Evolutionary conservation across 768 basidiomycete genomes (phyloP).

Genomic region (Russula lepida): DNA sequence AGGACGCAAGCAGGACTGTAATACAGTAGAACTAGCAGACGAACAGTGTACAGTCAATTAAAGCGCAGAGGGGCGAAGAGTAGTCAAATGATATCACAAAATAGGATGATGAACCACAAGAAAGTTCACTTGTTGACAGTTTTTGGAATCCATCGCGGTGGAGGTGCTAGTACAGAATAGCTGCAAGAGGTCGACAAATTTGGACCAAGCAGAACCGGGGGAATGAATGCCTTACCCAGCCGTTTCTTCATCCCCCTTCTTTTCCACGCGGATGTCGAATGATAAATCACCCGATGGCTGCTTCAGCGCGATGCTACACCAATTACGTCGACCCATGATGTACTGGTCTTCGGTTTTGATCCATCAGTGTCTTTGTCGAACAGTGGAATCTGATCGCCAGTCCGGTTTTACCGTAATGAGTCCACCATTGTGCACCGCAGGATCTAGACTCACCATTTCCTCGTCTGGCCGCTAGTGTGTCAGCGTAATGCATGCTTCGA

Average conservation of each 20-base stretch:
- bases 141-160: conserved; percentile 26
- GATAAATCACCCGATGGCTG: conserved; percentile 49
- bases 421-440: background rate
- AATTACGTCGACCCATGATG: conserved; percentile 87
- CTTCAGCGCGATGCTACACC: conserved; percentile 65
- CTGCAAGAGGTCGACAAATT: conserved; percentile 7
- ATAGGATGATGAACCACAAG: background rate
- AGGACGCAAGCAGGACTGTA: conserved; percentile 7
- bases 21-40: background rate
- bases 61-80: background rate
- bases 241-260: conserved; percentile 69
- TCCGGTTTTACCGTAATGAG: background rate
- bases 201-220: background rate
- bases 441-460: conserved; percentile 48
- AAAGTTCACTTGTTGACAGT: conserved; percentile 2
- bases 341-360: conserved; percentile 59
- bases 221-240: conserved; percentile 49
- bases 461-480: conserved; percentile 96
- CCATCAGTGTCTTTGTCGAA: conserved; percentile 76
- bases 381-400: conserved; percentile 50
- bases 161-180: conserved; percentile 26
- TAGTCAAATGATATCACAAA: background rate
- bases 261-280: conserved; percentile 85
- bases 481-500: conserved; percentile 61
- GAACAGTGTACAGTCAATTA: background rate